Evolutionary conservation across 441 rosid genomes (phyloP).

Genomic region (Pelargonium cotyledonis): DNA sequence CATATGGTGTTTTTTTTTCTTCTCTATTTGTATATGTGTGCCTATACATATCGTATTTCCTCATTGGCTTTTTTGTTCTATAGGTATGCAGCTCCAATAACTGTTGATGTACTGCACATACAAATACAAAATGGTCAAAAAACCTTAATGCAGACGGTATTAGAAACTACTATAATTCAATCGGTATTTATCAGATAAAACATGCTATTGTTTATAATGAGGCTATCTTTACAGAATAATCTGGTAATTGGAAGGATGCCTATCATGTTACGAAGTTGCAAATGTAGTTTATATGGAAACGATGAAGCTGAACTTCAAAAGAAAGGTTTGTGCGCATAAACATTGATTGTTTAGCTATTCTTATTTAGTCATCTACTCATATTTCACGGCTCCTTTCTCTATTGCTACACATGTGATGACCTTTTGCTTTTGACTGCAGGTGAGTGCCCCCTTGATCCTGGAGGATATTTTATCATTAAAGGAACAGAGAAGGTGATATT

Average conservation of each 20-base stretch:
- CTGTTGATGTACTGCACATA: slow-evolving; percentile 65
- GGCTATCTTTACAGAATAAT: slow-evolving; percentile 42
- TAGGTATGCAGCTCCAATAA: slow-evolving; percentile 88
- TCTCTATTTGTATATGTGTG: neutral
- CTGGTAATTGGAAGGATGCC: slow-evolving; percentile 83
- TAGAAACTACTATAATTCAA: slow-evolving; percentile 4
- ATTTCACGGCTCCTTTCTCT: slow-evolving; percentile 9
- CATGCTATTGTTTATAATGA: neutral
- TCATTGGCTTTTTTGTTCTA: slow-evolving; percentile 14
- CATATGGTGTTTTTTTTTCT: neutral
- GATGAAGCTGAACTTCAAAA: slow-evolving; percentile 91
- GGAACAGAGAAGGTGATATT: slow-evolving; percentile 80
- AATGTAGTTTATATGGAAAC: slow-evolving; percentile 68
- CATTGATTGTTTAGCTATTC: slow-evolving; percentile 12
- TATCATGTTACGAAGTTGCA: slow-evolving; percentile 76
- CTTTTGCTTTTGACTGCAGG: slow-evolving; percentile 40
- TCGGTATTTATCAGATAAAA: neutral
- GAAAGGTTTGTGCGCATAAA: slow-evolving; percentile 51
- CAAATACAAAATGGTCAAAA: slow-evolving; percentile 49
- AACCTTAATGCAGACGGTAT: slow-evolving; percentile 42
- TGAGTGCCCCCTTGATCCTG: slow-evolving; percentile 96
- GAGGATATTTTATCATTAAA: slow-evolving; percentile 86
- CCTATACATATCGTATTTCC: neutral
- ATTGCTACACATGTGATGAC: slow-evolving; percentile 13
- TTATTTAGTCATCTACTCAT: slow-evolving; percentile 3